These are phyloP conservation scores for Butyriboletus loyo DNA, from an alignment of 768 basidiomycete genomes.

Conservation along the genomic window DNA sequence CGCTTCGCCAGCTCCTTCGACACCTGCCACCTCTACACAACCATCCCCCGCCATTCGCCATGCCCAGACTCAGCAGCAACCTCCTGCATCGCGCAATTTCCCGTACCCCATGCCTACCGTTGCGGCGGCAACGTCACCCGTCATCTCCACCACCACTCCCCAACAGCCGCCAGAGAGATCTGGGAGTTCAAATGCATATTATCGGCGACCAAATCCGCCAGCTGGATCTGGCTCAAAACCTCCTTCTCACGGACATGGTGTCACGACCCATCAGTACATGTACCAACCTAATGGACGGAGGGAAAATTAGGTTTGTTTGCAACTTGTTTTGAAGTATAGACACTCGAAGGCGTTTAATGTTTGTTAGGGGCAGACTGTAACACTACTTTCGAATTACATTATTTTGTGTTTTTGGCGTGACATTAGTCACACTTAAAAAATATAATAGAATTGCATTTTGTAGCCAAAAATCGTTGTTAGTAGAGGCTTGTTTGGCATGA, in stretches of 20 bases:
- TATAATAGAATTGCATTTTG: neutral
- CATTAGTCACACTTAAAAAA: conserved; percentile 15
- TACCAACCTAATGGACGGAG: conserved; percentile 44
- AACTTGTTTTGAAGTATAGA: conserved; percentile 8
- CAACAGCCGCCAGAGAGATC: conserved; percentile 37
- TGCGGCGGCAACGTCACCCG: conserved; percentile 58
- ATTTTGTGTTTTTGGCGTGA: conserved; percentile 15
- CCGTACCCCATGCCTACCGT: conserved; percentile 78
- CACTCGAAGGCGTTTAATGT: neutral
- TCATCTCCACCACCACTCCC: conserved; percentile 40
- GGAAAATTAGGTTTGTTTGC: conserved; percentile 19
- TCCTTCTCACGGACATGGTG: conserved; percentile 21
- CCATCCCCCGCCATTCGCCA: conserved; percentile 35
- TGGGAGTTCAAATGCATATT: conserved; percentile 45
- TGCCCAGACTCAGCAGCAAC: conserved; percentile 31
- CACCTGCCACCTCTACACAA: conserved; percentile 32
- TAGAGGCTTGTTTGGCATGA: conserved; percentile 24
- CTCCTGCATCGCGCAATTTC: conserved; percentile 29
- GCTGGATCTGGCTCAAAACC: conserved; percentile 22
- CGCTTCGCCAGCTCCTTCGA: conserved; percentile 33
- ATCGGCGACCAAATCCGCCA: conserved; percentile 43
- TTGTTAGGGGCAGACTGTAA: conserved; percentile 1
- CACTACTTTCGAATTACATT: conserved; percentile 14
- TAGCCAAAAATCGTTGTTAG: neutral
- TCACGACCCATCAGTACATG: conserved; percentile 42